phyloP scores from a whole-genome alignment of 495 filamentous ascomycete species.

The Barbatosphaeria neglecta region DNA sequence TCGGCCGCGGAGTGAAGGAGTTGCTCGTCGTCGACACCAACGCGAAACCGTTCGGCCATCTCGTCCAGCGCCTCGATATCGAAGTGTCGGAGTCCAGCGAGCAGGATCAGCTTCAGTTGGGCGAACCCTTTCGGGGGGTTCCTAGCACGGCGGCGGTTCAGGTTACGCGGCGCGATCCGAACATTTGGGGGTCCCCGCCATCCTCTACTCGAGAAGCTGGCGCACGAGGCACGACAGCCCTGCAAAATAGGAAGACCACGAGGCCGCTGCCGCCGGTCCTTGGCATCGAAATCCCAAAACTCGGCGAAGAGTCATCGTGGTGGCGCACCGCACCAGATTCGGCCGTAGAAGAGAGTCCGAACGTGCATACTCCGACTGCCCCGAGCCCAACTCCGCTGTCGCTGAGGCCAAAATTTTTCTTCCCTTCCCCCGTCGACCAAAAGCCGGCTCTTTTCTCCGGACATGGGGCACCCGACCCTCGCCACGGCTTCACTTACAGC shows the following conservation, averaged over 20 bases:
- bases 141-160: not conserved
- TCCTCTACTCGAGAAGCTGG: not conserved
- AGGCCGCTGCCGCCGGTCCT: constrained; percentile 5
- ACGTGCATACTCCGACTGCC: not conserved
- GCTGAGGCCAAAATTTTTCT: constrained; percentile 1
- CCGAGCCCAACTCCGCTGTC: constrained; percentile 2
- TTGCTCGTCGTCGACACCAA: constrained; percentile 52
- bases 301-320: not conserved
- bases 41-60: constrained; percentile 11
- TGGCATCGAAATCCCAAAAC: constrained; percentile 8
- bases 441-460: constrained; percentile 11
- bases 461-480: not conserved
- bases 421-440: not conserved
- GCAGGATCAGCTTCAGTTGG: not conserved
- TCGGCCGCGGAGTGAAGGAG: constrained; percentile 54
- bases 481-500: constrained; percentile 11
- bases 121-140: not conserved
- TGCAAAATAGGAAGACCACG: not conserved
- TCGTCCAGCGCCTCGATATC: constrained; percentile 6
- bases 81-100: not conserved
- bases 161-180: not conserved
- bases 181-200: not conserved
- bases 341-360: not conserved
- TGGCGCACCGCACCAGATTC: not conserved
- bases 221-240: not conserved